Base-by-base conservation (phyloP, 805 yeast genomes). In the Starmerella asiatica region DNA sequence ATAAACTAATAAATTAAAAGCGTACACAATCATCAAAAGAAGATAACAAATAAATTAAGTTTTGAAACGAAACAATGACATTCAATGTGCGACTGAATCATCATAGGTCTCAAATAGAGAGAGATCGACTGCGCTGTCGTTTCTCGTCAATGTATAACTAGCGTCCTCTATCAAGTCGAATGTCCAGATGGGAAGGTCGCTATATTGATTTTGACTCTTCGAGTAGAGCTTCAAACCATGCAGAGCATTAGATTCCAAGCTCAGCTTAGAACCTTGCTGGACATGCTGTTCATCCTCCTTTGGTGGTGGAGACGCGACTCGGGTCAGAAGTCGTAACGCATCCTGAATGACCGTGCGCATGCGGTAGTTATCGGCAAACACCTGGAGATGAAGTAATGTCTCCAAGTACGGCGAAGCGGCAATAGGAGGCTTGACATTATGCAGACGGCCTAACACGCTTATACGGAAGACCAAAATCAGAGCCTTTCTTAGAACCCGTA, bases 161-260 rank as follows among this genome's bases (percentile, higher is more conserved):
- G 76, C 60, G 39, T 75, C 79, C 49, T 75, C 79, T 33, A 75
- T 62, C 47, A 74, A 51, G 47, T 75, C 82, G 55, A 74, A 73
- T 11, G 73, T 61, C 43, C 69, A 64, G 34, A 67, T 50, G 19
- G 53, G 59, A 41, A 70, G 61, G 24, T 63, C 67, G 11, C 55
- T 45, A 45, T 61, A 62, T 7, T 33, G 27, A 21, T 51, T 46
- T 2, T 23, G 37, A 26, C 45, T 38, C 16, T 51, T 51, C 5
- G 56, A 52, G 36, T 44, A 52, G 28, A 48, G 36, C 21, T 38
- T 41, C 7, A 52, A 38, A 21, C 50, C 53, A 5, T 47, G 48
- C 11, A 43, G 37, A 11, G 21, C 33, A 31, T 39, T 36, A 9
- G 36, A 27, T n/a, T 37, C 39, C n/a, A 36, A 20, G 27, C 27